phyloP scores from a whole-genome alignment of 176 grass and related monocot species.

The Melocanna baccifera region DNA sequence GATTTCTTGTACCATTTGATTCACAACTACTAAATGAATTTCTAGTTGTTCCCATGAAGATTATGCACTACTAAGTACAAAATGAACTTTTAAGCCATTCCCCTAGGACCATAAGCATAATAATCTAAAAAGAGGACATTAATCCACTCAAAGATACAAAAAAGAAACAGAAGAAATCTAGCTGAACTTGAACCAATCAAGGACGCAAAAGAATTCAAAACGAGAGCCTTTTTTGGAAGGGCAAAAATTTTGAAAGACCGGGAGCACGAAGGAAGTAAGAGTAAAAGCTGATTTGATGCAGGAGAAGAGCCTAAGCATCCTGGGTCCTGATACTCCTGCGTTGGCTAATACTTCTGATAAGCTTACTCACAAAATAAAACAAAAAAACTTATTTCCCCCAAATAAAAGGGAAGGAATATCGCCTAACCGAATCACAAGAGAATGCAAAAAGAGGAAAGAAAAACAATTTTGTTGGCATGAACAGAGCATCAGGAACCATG shows the following conservation, averaged over 20 bases:
- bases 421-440: background rate
- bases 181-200: background rate
- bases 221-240: background rate
- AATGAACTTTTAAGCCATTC: background rate
- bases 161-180: background rate
- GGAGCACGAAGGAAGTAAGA: background rate
- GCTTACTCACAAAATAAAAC: background rate
- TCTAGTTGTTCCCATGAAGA: background rate
- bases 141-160: background rate
- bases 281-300: conserved; percentile 6
- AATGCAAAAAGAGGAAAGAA: background rate
- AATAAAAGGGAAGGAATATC: background rate
- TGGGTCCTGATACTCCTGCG: background rate
- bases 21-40: background rate
- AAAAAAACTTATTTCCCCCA: background rate
- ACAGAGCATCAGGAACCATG: background rate
- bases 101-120: conserved; percentile 13
- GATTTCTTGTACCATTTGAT: background rate
- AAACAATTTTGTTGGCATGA: background rate
- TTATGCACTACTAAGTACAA: background rate
- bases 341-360: conserved; percentile 18
- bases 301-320: background rate
- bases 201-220: background rate
- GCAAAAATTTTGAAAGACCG: background rate
- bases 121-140: background rate